Base-by-base conservation (phyloP, 768 basidiomycete genomes). In the Termitomyces sp. region DNA sequence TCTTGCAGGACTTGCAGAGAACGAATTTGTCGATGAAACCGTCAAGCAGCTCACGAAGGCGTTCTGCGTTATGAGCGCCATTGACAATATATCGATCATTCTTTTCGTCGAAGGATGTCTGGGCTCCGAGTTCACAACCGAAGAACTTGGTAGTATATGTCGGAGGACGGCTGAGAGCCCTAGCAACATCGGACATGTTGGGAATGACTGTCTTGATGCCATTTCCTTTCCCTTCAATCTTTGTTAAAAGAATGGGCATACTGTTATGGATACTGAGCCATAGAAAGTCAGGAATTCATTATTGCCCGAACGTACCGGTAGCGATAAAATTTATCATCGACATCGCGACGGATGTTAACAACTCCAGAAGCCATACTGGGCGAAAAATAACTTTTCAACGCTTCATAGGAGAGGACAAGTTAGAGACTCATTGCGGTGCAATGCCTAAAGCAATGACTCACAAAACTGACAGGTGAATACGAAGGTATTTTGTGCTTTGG, bases 161-260 rank as follows among this genome's bases (percentile, higher is more conserved):
- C 28, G 97, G 90, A 59, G 96, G 96, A 58, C 97, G 89, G 68
- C 88, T 92, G 63, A 99, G 84, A 46, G 97, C 94, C 62, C 93
- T 88, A 49, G 96, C 93, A 63, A 99, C 89, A 73, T 98, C 97
- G 59, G 92, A 85, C 94, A 99, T 98, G 76, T 99, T 99, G 20
- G 95, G 95, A 54, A 98, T 77, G 69, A 99, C 95, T 47, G 97
- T 99, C 79, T 99, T 99, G 77, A 99, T 98, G 67, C 97, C 97
- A 72, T 99, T 99, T 60, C 97, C 97, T 74, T 94, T 95, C 67
- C 97, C 97, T 77, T 99, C 97, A 36, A 98, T 94, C 79, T 98
- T 98, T 62, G 90, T 96, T 62, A 84, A 81, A 61, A 99, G 84
- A 58, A 94, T 71, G 56, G 97, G 97, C 97, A 99, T 99, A 63